Conservation (phyloP, 192 early-diverging fungal genomes). For the Linnemannia hyalina region DNA sequence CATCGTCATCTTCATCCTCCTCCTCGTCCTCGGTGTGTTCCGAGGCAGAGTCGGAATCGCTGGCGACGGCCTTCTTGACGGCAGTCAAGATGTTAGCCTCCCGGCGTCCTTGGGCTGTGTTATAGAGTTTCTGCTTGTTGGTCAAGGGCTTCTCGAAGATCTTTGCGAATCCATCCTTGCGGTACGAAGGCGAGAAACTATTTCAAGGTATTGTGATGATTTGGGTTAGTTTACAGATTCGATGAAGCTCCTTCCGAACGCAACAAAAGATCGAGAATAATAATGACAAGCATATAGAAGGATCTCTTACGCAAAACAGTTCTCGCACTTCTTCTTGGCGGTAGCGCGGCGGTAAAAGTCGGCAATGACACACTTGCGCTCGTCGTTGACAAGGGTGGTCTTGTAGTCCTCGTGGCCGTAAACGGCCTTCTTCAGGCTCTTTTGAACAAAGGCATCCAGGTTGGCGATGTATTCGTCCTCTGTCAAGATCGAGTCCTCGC, state of each 20-base stretch:
- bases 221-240: not conserved
- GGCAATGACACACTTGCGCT: conserved; percentile 61
- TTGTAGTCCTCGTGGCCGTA: conserved; percentile 60
- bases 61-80: conserved; percentile 42
- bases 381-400: conserved; percentile 67
- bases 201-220: conserved; percentile 23
- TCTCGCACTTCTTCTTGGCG: conserved; percentile 67
- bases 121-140: conserved; percentile 41
- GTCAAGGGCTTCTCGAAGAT: conserved; percentile 59
- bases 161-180: conserved; percentile 84
- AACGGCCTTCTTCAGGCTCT: conserved; percentile 15
- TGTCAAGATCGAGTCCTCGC: conserved; percentile 58
- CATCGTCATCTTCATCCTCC: conserved; percentile 49
- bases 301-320: conserved; percentile 68
- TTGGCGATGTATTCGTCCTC: conserved; percentile 69
- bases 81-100: conserved; percentile 41
- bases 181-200: conserved; percentile 81
- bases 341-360: conserved; percentile 63
- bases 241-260: not conserved
- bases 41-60: conserved; percentile 39
- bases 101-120: conserved; percentile 41
- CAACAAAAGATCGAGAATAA: not conserved
- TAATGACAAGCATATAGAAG: not conserved
- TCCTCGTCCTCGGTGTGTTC: conserved; percentile 55
- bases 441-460: conserved; percentile 31